Percentiles rank a stretch among this genome's conserved stretches.
Evolutionary conservation across 73 alveolate genomes (phyloP).

Genomic region (Uronychia setigera): DNA sequence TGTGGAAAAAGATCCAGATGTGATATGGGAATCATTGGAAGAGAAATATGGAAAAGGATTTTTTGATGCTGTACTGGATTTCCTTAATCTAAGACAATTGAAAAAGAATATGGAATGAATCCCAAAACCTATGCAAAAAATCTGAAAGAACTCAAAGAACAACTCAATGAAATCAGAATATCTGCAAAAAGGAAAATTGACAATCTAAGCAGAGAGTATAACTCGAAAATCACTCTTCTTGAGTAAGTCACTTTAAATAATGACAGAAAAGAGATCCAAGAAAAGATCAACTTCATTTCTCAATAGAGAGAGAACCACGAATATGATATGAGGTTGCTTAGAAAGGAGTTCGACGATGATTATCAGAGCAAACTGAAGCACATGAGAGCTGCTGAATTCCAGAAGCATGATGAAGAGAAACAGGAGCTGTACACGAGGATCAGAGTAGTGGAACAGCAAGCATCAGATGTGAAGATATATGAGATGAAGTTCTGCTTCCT

Average conservation of each 20-base stretch:
- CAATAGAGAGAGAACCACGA: not conserved
- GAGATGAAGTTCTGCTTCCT: constrained; percentile 27
- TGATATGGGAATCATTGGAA: constrained; percentile 39
- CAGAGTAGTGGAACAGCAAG: constrained; percentile 21
- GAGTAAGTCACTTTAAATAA: not conserved
- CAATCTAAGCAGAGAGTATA: constrained; percentile 36
- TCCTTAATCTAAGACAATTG: not conserved
- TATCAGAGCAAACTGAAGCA: constrained; percentile 20
- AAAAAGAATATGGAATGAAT: constrained; percentile 46
- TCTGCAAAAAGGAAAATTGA: not conserved
- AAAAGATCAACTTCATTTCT: not conserved
- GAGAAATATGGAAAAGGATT: constrained; percentile 42
- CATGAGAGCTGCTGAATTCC: constrained; percentile 29
- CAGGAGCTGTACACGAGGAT: constrained; percentile 38
- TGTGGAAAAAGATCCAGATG: constrained; percentile 36
- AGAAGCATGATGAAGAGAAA: constrained; percentile 49
- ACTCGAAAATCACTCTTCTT: not conserved
- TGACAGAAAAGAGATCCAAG: not conserved
- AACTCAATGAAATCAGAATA: not conserved
- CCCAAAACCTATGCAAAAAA: constrained; percentile 31
- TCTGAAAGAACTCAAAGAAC: not conserved
- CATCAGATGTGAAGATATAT: constrained; percentile 14
- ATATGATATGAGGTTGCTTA: constrained; percentile 14
- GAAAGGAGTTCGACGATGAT: constrained; percentile 30
- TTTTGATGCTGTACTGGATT: constrained; percentile 22